Percentiles rank a stretch among this genome's conserved stretches.
Conservation (phyloP, 163 green algal genomes). For the Trebouxia gelatinosa region DNA sequence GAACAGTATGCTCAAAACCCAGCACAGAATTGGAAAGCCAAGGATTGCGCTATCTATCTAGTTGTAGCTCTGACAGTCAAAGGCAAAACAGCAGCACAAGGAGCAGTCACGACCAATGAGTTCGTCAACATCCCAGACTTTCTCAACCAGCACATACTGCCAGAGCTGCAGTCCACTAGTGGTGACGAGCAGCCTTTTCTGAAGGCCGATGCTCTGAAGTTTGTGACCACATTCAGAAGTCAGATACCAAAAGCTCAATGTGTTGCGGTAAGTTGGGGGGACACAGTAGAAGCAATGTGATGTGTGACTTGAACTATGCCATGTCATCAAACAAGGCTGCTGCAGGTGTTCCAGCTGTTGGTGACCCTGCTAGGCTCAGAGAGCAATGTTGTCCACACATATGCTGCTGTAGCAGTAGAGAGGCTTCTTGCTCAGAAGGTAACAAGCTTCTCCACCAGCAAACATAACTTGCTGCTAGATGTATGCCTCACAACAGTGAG, state of each 20-base stretch:
- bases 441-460: slow-evolving; percentile 1
- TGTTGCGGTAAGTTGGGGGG: slow-evolving; percentile 1
- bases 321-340: too few species aligned
- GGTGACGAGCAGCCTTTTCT: slow-evolving; percentile 72
- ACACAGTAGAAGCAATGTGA: too few species aligned
- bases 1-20: slow-evolving; percentile 70
- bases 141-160: slow-evolving; percentile 63
- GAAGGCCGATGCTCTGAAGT: slow-evolving; percentile 95
- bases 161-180: slow-evolving; percentile 65
- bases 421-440: slow-evolving; percentile 71
- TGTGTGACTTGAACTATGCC: too few species aligned
- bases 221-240: slow-evolving; percentile 90
- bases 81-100: slow-evolving; percentile 72
- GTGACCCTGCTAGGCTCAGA: slow-evolving; percentile 69
- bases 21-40: slow-evolving; percentile 57
- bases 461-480: too few species aligned
- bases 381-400: slow-evolving; percentile 95
- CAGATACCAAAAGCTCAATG: slow-evolving; percentile 54
- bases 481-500: too few species aligned
- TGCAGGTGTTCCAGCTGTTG: slow-evolving; percentile 67
- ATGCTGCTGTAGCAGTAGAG: slow-evolving; percentile 91
- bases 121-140: slow-evolving; percentile 92
- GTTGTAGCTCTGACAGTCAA: slow-evolving; percentile 87
- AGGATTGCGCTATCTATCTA: slow-evolving; percentile 96
- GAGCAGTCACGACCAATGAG: slow-evolving; percentile 88